A percentile compares a stretch with the other conserved stretches of the same genome.
Evolutionary conservation across 2,329 filamentous ascomycete genomes (phyloP).

Genomic region (Pyricularia pennisetigena): DNA sequence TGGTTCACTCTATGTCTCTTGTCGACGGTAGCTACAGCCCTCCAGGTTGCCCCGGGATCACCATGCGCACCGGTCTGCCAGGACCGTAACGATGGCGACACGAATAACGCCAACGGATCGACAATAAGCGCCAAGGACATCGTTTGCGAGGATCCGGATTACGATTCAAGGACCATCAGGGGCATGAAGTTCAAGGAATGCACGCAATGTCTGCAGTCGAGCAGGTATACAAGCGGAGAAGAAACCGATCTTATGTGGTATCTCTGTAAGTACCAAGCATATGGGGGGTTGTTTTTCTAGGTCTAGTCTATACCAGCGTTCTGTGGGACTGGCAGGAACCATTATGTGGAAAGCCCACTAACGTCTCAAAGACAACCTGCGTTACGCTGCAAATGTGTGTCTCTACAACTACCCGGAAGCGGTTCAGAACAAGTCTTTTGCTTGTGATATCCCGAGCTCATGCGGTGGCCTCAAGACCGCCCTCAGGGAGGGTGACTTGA

Average conservation of each 20-base stretch:
- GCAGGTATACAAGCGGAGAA: constrained; percentile 24
- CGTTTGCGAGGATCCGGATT: constrained; percentile 31
- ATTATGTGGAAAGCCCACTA: constrained; percentile 8
- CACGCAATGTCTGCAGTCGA: constrained; percentile 34
- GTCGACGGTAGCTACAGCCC: constrained; percentile 12
- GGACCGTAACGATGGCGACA: constrained; percentile 23
- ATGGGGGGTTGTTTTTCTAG: neutral
- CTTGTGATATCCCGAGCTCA: constrained; percentile 30
- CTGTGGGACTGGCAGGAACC: neutral
- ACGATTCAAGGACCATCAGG: constrained; percentile 17
- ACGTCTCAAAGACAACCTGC: constrained; percentile 32
- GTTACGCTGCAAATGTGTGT: constrained; percentile 37
- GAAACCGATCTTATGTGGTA: constrained; percentile 35
- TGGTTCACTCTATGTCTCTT: constrained; percentile 8
- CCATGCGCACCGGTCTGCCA: constrained; percentile 37
- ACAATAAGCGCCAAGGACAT: constrained; percentile 36
- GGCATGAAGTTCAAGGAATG: constrained; percentile 39
- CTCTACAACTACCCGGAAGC: constrained; percentile 26
- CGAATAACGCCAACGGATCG: constrained; percentile 23
- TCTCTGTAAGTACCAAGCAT: constrained; percentile 28
- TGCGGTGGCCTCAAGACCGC: constrained; percentile 29
- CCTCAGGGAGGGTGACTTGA: constrained; percentile 22
- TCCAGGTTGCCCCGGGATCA: constrained; percentile 41
- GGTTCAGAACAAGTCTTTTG: constrained; percentile 24
- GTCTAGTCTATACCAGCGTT: neutral